A percentile compares a stretch with the other conserved stretches of the same genome.
These are phyloP conservation scores for Quillaja saponaria DNA, from an alignment of 306 rosid genomes.

Conservation along the genomic window DNA sequence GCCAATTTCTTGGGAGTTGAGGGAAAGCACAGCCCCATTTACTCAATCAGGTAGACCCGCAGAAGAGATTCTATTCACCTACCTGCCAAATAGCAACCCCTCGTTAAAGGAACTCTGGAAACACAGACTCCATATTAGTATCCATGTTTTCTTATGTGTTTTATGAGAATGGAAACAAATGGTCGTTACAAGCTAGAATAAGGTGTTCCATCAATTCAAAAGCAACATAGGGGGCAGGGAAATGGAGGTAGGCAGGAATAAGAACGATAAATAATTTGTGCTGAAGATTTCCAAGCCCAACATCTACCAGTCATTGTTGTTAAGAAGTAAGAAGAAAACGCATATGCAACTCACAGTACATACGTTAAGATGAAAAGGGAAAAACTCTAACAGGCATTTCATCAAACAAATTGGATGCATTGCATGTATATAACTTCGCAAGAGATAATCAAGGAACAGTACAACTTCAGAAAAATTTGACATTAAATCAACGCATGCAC, in stretches of 20 bases:
- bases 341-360: not conserved
- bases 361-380: not conserved
- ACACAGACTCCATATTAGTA: not conserved
- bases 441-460: too few relatives aligned
- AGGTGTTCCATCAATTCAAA: too few relatives aligned
- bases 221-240: too few relatives aligned
- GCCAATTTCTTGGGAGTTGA: conserved; percentile 72
- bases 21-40: conserved; percentile 74
- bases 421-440: not conserved
- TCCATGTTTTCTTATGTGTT: not conserved
- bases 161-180: too few relatives aligned
- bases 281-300: too few relatives aligned
- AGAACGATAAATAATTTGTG: too few relatives aligned
- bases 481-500: too few relatives aligned
- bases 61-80: not conserved
- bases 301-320: too few relatives aligned
- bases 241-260: too few relatives aligned
- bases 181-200: too few relatives aligned
- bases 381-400: conserved; percentile 31
- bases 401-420: conserved; percentile 40
- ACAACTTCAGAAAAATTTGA: too few relatives aligned
- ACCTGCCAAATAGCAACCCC: conserved; percentile 16
- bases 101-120: conserved; percentile 1
- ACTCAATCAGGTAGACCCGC: not conserved
- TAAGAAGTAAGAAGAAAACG: not conserved